Percentiles rank a stretch among this genome's conserved stretches.
These are phyloP conservation scores for Jamesozyma piceae DNA, from an alignment of 805 yeast genomes.

Conservation along the genomic window DNA sequence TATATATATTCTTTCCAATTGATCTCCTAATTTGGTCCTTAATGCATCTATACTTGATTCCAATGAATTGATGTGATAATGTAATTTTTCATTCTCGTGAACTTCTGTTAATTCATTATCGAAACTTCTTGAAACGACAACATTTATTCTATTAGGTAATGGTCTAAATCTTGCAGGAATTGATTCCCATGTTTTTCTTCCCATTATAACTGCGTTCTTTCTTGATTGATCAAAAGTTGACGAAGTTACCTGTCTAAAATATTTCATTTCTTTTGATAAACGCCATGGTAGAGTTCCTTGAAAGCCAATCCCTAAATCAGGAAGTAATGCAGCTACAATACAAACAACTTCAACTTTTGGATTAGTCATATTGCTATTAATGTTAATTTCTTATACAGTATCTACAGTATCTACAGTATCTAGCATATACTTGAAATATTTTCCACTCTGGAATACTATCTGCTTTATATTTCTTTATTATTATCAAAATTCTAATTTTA, in stretches of 20 bases:
- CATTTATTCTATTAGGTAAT: conserved; percentile 61
- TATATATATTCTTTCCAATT: conserved; percentile 55
- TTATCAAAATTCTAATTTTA: too few species aligned
- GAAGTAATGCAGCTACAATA: conserved; percentile 79
- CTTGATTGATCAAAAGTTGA: conserved; percentile 28
- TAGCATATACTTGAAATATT: too few species aligned
- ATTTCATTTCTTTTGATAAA: conserved; percentile 73
- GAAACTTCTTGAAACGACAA: conserved; percentile 54
- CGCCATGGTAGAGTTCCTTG: conserved; percentile 85
- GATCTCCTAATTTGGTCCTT: conserved; percentile 6
- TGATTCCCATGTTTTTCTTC: conserved; percentile 91
- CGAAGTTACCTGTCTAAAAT: conserved; percentile 67
- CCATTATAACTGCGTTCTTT: conserved; percentile 84
- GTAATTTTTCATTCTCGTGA: conserved; percentile 4
- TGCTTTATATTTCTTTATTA: too few species aligned
- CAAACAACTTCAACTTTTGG: conserved; percentile 40
- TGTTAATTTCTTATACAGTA: too few species aligned
- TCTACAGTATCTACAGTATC: too few species aligned
- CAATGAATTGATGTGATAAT: conserved; percentile 34
- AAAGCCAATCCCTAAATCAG: conserved; percentile 75
- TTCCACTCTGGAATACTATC: background rate
- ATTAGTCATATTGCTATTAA: conserved; percentile 3
- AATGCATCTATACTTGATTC: conserved; percentile 34
- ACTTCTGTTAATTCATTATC: conserved; percentile 5
- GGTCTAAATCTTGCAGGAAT: conserved; percentile 83